Conservation (phyloP, 345 rosid genomes). For the Eucalyptus albens region DNA sequence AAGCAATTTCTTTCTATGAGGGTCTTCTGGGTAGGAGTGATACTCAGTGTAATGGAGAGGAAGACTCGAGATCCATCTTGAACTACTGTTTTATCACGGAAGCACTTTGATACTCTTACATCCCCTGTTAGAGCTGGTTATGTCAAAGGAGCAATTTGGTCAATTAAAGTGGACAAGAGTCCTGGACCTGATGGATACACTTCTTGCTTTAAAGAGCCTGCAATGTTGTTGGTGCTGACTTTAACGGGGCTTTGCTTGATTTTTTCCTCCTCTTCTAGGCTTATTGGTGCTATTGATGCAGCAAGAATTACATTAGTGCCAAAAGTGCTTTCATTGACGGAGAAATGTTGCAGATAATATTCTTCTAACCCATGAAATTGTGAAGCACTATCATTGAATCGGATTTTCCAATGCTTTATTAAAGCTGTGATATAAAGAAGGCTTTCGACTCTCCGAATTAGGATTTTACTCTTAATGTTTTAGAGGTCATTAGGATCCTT, state of each 20-base stretch:
- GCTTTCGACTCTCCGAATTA: not conserved
- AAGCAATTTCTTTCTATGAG: not conserved
- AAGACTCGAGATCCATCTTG: not conserved
- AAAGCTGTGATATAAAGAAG: not conserved
- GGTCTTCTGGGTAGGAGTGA: not conserved
- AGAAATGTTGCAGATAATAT: not conserved
- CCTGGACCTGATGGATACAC: not conserved
- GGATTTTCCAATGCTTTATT: not conserved
- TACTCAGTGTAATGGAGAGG: not conserved
- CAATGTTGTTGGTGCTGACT: not conserved
- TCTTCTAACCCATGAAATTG: not conserved
- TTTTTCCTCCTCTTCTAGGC: not conserved
- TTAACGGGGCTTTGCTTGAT: not conserved
- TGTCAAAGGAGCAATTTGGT: not conserved
- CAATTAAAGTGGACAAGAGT: not conserved
- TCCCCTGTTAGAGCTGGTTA: not conserved
- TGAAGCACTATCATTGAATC: not conserved
- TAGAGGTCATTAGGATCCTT: not conserved
- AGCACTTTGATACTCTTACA: not conserved
- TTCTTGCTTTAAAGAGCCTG: not conserved
- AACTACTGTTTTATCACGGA: not conserved
- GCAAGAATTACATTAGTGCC: not conserved
- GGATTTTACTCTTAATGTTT: not conserved
- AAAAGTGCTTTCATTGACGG: not conserved
- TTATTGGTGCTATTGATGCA: not conserved